Conservation (phyloP, 1,284 basidiomycete genomes). For the Rhodotorula sp. region DNA sequence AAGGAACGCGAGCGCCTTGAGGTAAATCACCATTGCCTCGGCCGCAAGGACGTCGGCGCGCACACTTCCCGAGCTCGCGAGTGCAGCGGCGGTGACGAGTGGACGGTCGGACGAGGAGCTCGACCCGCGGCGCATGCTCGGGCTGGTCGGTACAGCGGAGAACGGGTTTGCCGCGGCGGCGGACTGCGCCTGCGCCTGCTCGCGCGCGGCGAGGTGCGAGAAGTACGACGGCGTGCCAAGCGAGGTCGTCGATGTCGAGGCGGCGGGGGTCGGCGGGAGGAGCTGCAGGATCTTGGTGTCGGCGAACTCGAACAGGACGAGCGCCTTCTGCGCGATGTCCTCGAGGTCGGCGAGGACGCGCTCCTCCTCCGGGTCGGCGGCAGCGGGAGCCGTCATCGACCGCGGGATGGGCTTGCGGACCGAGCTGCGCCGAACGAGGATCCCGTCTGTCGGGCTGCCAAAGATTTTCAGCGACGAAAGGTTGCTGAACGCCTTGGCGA, state of each 20-base stretch:
- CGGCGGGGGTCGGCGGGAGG: slow-evolving; percentile 41
- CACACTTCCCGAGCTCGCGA: slow-evolving; percentile 23
- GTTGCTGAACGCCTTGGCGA: slow-evolving; percentile 73
- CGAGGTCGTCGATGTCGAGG: slow-evolving; percentile 27
- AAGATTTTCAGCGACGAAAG: slow-evolving; percentile 89
- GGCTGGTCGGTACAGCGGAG: slow-evolving; percentile 38
- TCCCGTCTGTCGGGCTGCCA: slow-evolving; percentile 60
- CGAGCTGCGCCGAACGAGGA: slow-evolving; percentile 47
- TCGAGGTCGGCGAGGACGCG: slow-evolving; percentile 74
- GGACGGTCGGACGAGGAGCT: slow-evolving; percentile 40
- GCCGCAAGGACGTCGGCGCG: slow-evolving; percentile 55
- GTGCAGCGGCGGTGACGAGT: slow-evolving; percentile 42
- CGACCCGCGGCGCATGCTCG: slow-evolving; percentile 35
- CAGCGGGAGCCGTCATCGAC: slow-evolving; percentile 18
- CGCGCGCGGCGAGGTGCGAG: slow-evolving; percentile 32
- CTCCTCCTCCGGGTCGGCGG: slow-evolving; percentile 75
- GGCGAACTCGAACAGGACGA: slow-evolving; percentile 87
- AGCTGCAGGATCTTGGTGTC: slow-evolving; percentile 81
- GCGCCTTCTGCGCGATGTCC: slow-evolving; percentile 91
- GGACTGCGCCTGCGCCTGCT: slow-evolving; percentile 27
- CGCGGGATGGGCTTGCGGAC: slow-evolving; percentile 38
- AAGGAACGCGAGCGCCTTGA: slow-evolving; percentile 88
- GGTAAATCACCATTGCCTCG: slow-evolving; percentile 85
- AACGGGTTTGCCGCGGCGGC: slow-evolving; percentile 39
- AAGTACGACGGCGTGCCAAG: slow-evolving; percentile 40